Evolutionary conservation across 116 monocot species (phyloP).

Genomic region (Posidonia oceanica): DNA sequence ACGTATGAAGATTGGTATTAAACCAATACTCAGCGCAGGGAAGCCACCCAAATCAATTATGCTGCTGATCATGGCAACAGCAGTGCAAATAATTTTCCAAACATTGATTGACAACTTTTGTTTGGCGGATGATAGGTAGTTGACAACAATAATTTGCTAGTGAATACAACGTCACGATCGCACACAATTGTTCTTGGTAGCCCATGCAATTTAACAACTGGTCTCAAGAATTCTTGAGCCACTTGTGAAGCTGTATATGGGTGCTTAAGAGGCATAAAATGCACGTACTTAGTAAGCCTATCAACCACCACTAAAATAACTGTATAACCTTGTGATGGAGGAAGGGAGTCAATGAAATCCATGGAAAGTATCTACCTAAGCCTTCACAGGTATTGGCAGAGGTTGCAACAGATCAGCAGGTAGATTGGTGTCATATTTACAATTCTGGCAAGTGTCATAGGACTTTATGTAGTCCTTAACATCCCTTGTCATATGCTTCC

Average conservation of each 20-base stretch:
- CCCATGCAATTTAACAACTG: constrained; percentile 1
- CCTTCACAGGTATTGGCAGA: neutral
- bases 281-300: too few species aligned
- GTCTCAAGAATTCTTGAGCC: neutral
- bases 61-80: neutral
- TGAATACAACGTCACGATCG: neutral
- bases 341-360: constrained; percentile 15
- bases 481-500: neutral
- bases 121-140: constrained; percentile 10
- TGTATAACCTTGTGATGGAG: neutral
- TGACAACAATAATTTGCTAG: neutral
- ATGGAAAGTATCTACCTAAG: constrained; percentile 8
- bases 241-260: constrained; percentile 4
- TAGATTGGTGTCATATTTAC: neutral
- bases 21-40: constrained; percentile 9
- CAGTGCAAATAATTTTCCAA: neutral
- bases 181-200: neutral
- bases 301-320: constrained; percentile 14
- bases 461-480: neutral
- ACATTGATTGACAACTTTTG: neutral
- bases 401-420: constrained; percentile 6
- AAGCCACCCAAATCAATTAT: neutral
- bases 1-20: neutral
- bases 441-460: neutral
- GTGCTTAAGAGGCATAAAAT: constrained; percentile 6